phyloP scores from a whole-genome alignment of 2,329 filamentous ascomycete genomes.

The Arthrobotrys pseudoclavata region DNA sequence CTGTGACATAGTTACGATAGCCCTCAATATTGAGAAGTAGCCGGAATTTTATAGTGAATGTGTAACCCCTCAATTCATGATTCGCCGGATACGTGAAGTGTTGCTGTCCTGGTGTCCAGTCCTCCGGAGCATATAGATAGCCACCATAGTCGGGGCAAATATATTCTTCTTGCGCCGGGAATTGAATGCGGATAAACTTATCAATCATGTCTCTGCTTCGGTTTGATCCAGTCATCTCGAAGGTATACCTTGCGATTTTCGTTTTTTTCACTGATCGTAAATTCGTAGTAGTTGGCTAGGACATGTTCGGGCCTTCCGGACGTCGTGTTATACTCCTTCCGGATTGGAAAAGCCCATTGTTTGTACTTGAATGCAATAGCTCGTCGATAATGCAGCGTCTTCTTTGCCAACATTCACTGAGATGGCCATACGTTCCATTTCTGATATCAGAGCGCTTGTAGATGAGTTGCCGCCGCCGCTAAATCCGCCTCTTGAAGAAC shows the following conservation, averaged over 20 bases:
- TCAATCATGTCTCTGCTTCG: conserved; percentile 38
- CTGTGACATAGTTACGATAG: conserved; percentile 20
- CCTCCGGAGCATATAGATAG: conserved; percentile 25
- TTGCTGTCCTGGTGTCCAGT: conserved; percentile 4
- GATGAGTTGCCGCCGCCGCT: conserved; percentile 26
- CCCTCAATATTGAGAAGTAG: conserved; percentile 3
- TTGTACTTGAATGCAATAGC: neutral
- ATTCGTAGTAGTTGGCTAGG: conserved; percentile 67
- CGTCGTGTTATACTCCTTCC: conserved; percentile 66
- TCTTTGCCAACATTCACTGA: neutral
- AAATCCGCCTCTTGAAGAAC: conserved; percentile 56
- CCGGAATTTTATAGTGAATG: neutral
- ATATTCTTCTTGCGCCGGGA: neutral
- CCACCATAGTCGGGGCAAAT: conserved; percentile 36
- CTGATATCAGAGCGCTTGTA: neutral
- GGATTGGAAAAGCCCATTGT: conserved; percentile 64
- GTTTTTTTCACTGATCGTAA: conserved; percentile 63
- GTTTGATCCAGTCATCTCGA: conserved; percentile 5
- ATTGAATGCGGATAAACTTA: conserved; percentile 17
- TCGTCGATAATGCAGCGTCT: conserved; percentile 15
- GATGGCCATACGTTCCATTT: neutral
- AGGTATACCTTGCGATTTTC: conserved; percentile 72
- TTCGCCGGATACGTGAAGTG: neutral
- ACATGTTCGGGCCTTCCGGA: conserved; percentile 66
- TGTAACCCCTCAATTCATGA: neutral